Percentiles rank a stretch among this genome's conserved stretches.
These are phyloP conservation scores for Agastache rugosa DNA, from an alignment of 257 asterid genomes.

Conservation along the genomic window DNA sequence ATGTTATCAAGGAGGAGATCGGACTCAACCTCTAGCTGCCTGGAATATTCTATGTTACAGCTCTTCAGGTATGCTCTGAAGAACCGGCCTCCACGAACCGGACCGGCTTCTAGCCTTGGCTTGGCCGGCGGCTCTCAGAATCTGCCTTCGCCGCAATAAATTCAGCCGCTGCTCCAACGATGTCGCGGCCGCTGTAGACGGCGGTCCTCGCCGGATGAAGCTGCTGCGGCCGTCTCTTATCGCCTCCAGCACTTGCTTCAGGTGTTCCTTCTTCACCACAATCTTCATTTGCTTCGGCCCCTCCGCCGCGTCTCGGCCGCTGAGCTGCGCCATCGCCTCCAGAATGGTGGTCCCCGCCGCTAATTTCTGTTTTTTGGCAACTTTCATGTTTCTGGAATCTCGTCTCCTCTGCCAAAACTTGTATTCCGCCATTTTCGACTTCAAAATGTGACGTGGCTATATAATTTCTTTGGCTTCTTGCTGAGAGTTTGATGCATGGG, in stretches of 20 bases:
- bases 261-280: slow-evolving; percentile 51
- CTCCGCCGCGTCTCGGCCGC: slow-evolving; percentile 26
- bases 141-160: slow-evolving; percentile 45
- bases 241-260: slow-evolving; percentile 47
- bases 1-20: too few relatives aligned
- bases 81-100: slow-evolving; percentile 51
- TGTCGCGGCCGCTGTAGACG: slow-evolving; percentile 19
- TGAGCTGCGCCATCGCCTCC: slow-evolving; percentile 46
- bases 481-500: not conserved
- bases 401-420: slow-evolving; percentile 33
- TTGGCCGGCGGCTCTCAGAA: slow-evolving; percentile 35
- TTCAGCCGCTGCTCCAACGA: slow-evolving; percentile 51
- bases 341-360: slow-evolving; percentile 32
- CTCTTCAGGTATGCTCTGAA: slow-evolving; percentile 62
- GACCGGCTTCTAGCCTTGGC: slow-evolving; percentile 26
- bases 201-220: not conserved
- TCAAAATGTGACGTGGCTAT: not conserved
- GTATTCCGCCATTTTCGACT: slow-evolving; percentile 40
- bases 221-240: slow-evolving; percentile 33
- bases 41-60: not conserved
- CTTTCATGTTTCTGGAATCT: slow-evolving; percentile 37
- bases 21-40: too few relatives aligned
- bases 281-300: slow-evolving; percentile 48
- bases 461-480: not conserved
- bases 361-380: slow-evolving; percentile 39